Conservation (phyloP, 2,329 filamentous ascomycete genomes). For the Aspergillus neoniger region DNA sequence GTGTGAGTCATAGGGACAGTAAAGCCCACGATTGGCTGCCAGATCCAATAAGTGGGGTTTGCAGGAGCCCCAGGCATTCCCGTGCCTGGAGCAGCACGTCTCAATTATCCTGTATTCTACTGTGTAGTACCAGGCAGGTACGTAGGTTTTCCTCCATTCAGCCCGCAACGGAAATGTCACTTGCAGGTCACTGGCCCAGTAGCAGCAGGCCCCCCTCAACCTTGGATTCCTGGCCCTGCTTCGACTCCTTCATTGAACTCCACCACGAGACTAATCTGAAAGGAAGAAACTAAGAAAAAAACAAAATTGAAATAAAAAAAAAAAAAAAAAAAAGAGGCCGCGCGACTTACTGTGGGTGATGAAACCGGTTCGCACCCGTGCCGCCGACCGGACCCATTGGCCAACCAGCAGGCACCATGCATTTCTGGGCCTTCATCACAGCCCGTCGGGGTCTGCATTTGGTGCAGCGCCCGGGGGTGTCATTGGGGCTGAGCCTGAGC, state of each 20-base stretch:
- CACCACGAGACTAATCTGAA: not conserved
- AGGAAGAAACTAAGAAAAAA: too few species aligned
- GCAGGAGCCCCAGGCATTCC: conserved; percentile 19
- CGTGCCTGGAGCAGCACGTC: conserved; percentile 8
- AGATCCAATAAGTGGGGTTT: not conserved
- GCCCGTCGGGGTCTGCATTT: conserved; percentile 18
- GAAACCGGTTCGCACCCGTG: conserved; percentile 12
- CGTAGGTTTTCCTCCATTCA: not conserved
- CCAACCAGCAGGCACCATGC: conserved; percentile 10
- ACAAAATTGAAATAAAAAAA: too few species aligned
- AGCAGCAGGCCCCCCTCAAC: not conserved
- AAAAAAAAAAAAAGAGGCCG: not conserved
- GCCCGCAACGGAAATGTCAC: not conserved
- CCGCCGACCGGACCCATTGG: conserved; percentile 12
- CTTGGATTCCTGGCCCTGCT: not conserved
- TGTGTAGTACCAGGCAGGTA: not conserved
- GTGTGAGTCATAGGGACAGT: conserved; percentile 41
- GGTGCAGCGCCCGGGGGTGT: conserved; percentile 8
- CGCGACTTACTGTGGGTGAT: conserved; percentile 2
- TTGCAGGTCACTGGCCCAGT: not conserved
- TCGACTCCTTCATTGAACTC: not conserved
- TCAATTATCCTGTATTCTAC: not conserved
- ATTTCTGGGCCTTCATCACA: conserved; percentile 5
- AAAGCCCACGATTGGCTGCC: conserved; percentile 28
- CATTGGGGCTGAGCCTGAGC: conserved; percentile 11